Evolutionary conservation across 73 alveolate species (phyloP).

Genomic region (Tetrahymena elliotti): DNA sequence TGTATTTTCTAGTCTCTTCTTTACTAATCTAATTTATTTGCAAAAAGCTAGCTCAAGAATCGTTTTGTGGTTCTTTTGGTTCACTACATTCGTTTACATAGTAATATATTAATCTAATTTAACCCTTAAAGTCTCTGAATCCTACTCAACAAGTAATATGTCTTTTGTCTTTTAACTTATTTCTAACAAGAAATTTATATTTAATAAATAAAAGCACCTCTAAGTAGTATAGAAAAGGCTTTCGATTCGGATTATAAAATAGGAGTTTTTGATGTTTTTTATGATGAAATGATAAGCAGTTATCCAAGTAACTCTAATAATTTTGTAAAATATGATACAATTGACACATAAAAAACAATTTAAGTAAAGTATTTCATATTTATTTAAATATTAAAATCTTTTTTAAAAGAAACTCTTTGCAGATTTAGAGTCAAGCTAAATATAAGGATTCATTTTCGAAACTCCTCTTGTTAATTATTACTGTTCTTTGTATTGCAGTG

Average conservation of each 20-base stretch:
- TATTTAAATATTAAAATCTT: background rate
- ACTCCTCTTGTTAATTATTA: background rate
- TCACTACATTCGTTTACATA: background rate
- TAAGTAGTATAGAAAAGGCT: background rate
- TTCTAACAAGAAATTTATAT: background rate
- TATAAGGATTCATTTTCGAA: background rate
- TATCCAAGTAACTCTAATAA: background rate
- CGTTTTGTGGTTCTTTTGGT: background rate
- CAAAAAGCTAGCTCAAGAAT: background rate
- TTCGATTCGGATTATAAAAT: background rate
- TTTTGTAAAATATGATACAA: background rate
- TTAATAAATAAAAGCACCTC: background rate
- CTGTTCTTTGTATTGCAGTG: background rate
- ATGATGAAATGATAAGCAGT: background rate
- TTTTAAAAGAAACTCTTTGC: background rate
- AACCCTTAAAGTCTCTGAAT: background rate
- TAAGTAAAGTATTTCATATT: background rate
- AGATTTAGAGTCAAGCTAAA: background rate
- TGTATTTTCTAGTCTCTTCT: background rate
- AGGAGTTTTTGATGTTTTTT: background rate
- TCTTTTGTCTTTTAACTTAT: too few relatives aligned
- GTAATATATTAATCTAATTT: background rate
- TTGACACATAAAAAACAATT: background rate
- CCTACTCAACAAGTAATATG: background rate
- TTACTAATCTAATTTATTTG: background rate